A percentile compares a stretch with the other conserved stretches of the same genome.
Conservation (phyloP, 805 yeast species). For the Cyberlindnera saturnus region DNA sequence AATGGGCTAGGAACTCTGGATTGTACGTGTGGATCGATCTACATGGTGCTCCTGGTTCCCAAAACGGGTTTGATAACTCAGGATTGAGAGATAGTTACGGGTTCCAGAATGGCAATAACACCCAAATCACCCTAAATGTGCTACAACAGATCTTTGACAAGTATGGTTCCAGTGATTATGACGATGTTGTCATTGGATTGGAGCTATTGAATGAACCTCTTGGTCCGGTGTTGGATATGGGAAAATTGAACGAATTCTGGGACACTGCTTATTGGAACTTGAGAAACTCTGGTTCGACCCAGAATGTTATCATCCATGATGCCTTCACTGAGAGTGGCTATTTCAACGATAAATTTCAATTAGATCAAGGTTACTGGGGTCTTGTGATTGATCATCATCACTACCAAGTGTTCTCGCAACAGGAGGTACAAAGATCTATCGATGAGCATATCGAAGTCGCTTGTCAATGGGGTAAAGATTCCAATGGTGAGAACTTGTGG, state of each 20-base stretch:
- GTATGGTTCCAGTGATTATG: conserved; percentile 56
- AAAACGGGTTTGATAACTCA: conserved; percentile 93
- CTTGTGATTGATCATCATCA: conserved; percentile 85
- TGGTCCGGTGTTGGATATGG: conserved; percentile 60
- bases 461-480: conserved; percentile 43
- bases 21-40: conserved; percentile 85
- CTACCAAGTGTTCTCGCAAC: conserved; percentile 74
- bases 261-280: conserved; percentile 56
- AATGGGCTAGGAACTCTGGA: conserved; percentile 59
- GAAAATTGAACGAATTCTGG: conserved; percentile 53
- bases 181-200: conserved; percentile 75
- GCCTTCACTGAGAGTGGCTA: conserved; percentile 60
- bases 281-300: conserved; percentile 47
- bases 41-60: conserved; percentile 97
- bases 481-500: conserved; percentile 58
- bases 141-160: conserved; percentile 48
- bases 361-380: conserved; percentile 42
- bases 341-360: conserved; percentile 55
- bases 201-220: conserved; percentile 88
- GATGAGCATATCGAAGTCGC: conserved; percentile 57
- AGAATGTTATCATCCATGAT: conserved; percentile 71
- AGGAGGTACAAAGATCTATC: conserved; percentile 50
- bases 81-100: conserved; percentile 63
- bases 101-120: conserved; percentile 54
- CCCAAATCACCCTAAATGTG: conserved; percentile 48